phyloP scores from a whole-genome alignment of 306 rosid genomes.

The apple (Malus domestica) region ASM211411v1 NC_041800.1:27314233-27314732 shows the following conservation, averaged over 20 bases:
- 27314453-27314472: conserved; percentile 69
- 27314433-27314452: conserved; percentile 29
- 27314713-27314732: background rate
- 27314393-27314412: conserved; percentile 64
- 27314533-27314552: conserved; percentile 94
- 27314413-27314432: conserved; percentile 38
- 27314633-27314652: background rate
- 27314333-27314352: conserved; percentile 66
- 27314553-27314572: conserved; percentile 93
- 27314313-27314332: conserved; percentile 71
- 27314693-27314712: background rate
- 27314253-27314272: conserved; percentile 75
- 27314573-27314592: conserved; percentile 69
- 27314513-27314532: conserved; percentile 92
- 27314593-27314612: background rate
- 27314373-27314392: conserved; percentile 78
- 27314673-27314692: background rate
- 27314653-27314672: background rate
- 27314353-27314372: conserved; percentile 85
- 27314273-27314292: conserved; percentile 58
- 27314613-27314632: background rate
- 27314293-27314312: conserved; percentile 96
- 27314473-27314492: conserved; percentile 96
- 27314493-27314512: conserved; percentile 72
- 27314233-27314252: conserved; percentile 66